Evolutionary conservation across 2,329 filamentous ascomycete genomes (phyloP).

Genomic region (Fusarium bactridioides): DNA sequence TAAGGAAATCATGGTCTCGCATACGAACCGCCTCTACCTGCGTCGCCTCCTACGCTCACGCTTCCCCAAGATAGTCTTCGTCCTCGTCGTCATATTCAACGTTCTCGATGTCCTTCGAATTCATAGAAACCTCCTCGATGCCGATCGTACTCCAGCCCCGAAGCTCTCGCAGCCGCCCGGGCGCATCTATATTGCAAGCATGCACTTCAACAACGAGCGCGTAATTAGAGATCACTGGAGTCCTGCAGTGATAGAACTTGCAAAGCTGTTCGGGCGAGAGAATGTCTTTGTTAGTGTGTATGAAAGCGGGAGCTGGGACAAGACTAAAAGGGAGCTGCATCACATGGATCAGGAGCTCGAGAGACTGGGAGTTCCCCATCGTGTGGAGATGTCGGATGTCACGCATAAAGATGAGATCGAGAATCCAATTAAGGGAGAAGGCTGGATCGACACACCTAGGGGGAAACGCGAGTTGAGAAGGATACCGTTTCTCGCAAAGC

Average conservation of each 20-base stretch:
- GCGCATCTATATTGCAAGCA: slow-evolving; percentile 71
- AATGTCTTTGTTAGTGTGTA: slow-evolving; percentile 74
- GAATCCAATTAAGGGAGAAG: slow-evolving; percentile 53
- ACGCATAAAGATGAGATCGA: slow-evolving; percentile 66
- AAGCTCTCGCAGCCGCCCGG: slow-evolving; percentile 44
- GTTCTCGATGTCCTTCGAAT: slow-evolving; percentile 52
- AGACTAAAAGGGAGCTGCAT: slow-evolving; percentile 68
- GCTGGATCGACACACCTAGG: slow-evolving; percentile 70
- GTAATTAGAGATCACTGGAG: slow-evolving; percentile 71
- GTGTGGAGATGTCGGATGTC: slow-evolving; percentile 64
- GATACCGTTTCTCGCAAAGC: slow-evolving; percentile 71
- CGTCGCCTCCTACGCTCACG: slow-evolving; percentile 51
- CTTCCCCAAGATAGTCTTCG: slow-evolving; percentile 44
- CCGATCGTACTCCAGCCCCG: slow-evolving; percentile 35
- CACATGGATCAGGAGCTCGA: slow-evolving; percentile 64
- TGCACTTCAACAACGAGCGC: slow-evolving; percentile 72
- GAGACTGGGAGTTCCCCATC: slow-evolving; percentile 59
- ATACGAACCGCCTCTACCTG: slow-evolving; percentile 45
- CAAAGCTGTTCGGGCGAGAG: slow-evolving; percentile 63
- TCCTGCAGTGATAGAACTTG: slow-evolving; percentile 64
- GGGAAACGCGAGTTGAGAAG: slow-evolving; percentile 65
- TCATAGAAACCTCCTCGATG: slow-evolving; percentile 44
- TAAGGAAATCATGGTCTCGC: slow-evolving; percentile 44
- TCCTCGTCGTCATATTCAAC: slow-evolving; percentile 48
- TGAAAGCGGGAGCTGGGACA: slow-evolving; percentile 75